phyloP scores from a whole-genome alignment of 345 rosid species.

The Melaleuca quinquenervia region DNA sequence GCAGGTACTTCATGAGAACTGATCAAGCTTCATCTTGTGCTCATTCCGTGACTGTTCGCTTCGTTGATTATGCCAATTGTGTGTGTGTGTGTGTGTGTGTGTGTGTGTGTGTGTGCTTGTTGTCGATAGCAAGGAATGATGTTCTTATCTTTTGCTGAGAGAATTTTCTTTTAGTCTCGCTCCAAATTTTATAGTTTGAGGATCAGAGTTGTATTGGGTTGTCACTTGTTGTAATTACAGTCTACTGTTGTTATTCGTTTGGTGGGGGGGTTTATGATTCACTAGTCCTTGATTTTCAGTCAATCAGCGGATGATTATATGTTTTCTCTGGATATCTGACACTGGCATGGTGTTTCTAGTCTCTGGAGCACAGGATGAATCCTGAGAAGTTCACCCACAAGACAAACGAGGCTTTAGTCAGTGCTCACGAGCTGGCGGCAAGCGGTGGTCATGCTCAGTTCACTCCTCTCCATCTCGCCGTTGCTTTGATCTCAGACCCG shows the following conservation, averaged over 20 bases:
- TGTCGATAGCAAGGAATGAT: background rate
- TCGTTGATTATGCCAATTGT: background rate
- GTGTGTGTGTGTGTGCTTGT: background rate
- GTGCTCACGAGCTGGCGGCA: conserved; percentile 48
- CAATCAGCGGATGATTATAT: background rate
- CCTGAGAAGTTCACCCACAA: conserved; percentile 82
- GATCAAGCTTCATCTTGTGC: background rate
- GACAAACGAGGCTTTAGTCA: conserved; percentile 60
- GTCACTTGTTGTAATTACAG: background rate
- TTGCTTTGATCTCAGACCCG: conserved; percentile 52
- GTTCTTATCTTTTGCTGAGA: background rate
- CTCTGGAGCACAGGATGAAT: conserved; percentile 38
- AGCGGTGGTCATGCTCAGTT: conserved; percentile 55
- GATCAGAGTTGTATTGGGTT: background rate
- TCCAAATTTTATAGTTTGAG: background rate
- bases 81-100: background rate
- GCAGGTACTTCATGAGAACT: background rate
- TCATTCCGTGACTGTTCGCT: background rate
- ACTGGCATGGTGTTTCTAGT: background rate
- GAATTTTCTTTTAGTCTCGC: background rate
- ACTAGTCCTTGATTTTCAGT: background rate
- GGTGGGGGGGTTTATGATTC: background rate
- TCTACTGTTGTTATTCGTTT: background rate
- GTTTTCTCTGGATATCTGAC: background rate
- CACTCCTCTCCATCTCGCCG: conserved; percentile 78